Evolutionary conservation across 495 filamentous ascomycete species (phyloP).

Genomic region (Penicillium coffeae): DNA sequence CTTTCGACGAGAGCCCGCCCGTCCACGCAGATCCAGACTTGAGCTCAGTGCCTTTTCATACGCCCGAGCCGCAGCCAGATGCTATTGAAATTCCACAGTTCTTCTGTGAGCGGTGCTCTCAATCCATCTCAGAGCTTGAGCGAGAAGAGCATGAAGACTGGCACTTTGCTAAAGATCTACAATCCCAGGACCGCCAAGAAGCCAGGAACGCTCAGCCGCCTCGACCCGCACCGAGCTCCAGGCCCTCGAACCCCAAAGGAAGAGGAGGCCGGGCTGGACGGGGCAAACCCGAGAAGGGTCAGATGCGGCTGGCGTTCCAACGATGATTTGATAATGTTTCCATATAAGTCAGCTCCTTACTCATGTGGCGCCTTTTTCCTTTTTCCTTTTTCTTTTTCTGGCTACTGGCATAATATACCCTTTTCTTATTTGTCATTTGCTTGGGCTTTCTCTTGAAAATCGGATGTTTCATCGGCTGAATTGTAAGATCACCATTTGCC

Average conservation of each 20-base stretch:
- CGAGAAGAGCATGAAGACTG: constrained; percentile 84
- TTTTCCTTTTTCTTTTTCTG: too few relatives aligned
- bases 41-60: neutral
- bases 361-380: neutral
- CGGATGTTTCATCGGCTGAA: too few relatives aligned
- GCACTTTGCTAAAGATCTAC: constrained; percentile 90
- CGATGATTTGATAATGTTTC: too few relatives aligned
- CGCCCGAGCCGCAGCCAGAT: neutral
- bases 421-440: too few relatives aligned
- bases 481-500: too few relatives aligned
- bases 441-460: too few relatives aligned
- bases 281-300: constrained; percentile 67
- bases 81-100: constrained; percentile 1
- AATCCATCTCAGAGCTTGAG: constrained; percentile 49
- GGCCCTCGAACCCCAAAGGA: constrained; percentile 27
- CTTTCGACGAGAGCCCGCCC: constrained; percentile 6
- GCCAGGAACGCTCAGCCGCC: constrained; percentile 21
- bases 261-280: constrained; percentile 28
- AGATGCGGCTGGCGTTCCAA: constrained; percentile 65
- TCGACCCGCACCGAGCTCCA: constrained; percentile 17
- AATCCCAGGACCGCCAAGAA: constrained; percentile 53
- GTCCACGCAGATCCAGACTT: neutral
- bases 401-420: too few relatives aligned
- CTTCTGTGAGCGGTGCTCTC: constrained; percentile 64
- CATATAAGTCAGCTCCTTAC: too few relatives aligned